Percentiles rank a stretch among this genome's conserved stretches.
These are phyloP conservation scores for Wakefieldia striispora DNA, from an alignment of 768 basidiomycete genomes.

Conservation along the genomic window DNA sequence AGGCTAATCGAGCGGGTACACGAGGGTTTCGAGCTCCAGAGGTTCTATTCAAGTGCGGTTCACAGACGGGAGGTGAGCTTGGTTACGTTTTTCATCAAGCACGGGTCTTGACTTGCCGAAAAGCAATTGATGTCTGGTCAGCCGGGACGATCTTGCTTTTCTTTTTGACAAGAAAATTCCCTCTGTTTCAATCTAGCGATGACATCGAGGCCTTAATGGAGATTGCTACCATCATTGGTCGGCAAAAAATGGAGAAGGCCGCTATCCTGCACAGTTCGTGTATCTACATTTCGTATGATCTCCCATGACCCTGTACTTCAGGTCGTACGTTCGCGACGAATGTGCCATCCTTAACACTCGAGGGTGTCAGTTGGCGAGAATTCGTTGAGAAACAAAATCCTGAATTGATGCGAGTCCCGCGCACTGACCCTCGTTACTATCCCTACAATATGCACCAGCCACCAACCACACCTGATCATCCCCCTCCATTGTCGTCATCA, in stretches of 20 bases:
- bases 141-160: constrained; percentile 90
- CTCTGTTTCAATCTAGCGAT: constrained; percentile 89
- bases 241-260: constrained; percentile 75
- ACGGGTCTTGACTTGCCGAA: constrained; percentile 7
- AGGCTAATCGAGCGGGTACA: constrained; percentile 96
- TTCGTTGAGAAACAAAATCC: constrained; percentile 83
- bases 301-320: constrained; percentile 31
- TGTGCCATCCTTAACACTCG: constrained; percentile 68
- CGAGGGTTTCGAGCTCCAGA: constrained; percentile 97
- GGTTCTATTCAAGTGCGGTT: constrained; percentile 89
- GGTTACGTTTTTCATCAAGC: constrained; percentile 7
- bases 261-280: constrained; percentile 86
- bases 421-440: constrained; percentile 51
- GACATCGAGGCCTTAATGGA: constrained; percentile 97
- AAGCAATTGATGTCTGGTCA: constrained; percentile 97
- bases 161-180: constrained; percentile 90
- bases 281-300: not conserved
- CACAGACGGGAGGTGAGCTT: constrained; percentile 85
- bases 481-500: constrained; percentile 37
- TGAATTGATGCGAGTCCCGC: constrained; percentile 49
- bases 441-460: constrained; percentile 43
- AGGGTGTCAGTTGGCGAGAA: constrained; percentile 67
- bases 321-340: constrained; percentile 92
- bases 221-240: constrained; percentile 84
- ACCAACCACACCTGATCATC: constrained; percentile 18